These are phyloP conservation scores for Solanum piurae DNA, from an alignment of 257 asterid species.

Conservation along the genomic window DNA sequence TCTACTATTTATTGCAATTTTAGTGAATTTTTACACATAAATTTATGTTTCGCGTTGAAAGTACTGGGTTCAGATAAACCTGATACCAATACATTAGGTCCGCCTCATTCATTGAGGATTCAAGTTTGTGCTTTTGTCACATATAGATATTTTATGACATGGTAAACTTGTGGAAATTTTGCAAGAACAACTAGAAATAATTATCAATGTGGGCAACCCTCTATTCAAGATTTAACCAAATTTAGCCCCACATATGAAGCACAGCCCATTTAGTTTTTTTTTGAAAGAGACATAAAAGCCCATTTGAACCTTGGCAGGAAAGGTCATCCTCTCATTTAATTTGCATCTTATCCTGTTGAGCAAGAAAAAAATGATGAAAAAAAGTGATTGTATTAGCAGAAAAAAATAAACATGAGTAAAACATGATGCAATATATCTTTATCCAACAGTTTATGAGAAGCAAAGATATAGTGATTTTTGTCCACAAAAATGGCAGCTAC, in stretches of 20 bases:
- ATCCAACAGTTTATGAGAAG: background rate
- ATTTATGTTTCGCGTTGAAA: background rate
- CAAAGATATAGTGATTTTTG: background rate
- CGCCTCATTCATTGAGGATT: background rate
- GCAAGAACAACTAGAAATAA: background rate
- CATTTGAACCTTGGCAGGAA: background rate
- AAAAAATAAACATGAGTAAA: background rate
- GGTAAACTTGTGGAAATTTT: background rate
- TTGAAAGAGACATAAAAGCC: background rate
- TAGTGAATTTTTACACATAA: background rate
- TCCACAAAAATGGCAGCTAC: constrained; percentile 44
- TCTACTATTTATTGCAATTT: background rate
- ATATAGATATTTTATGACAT: background rate
- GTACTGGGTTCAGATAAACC: background rate
- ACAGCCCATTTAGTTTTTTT: background rate
- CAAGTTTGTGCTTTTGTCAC: background rate
- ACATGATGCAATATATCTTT: no score
- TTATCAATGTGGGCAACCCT: background rate
- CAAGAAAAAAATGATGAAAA: background rate
- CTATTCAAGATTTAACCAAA: background rate
- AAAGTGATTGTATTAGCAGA: background rate
- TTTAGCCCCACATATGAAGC: background rate
- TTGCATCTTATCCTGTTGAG: background rate
- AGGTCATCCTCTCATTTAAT: background rate
- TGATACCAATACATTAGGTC: background rate